Conservation (phyloP, 1,284 basidiomycete species). For the Caloboletus firmus region DNA sequence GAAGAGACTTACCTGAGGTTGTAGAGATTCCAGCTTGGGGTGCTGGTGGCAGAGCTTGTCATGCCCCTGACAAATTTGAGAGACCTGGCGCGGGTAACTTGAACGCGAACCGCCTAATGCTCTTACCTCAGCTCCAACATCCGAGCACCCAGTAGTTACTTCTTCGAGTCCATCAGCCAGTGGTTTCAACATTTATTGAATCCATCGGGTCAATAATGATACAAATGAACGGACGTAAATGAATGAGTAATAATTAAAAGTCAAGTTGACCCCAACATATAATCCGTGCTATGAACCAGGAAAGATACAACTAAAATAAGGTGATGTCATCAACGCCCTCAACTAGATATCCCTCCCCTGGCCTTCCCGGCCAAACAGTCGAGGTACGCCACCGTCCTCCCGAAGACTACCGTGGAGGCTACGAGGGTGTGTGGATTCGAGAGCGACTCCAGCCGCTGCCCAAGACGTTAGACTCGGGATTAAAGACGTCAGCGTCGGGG, state of each 20-base stretch:
- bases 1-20: not conserved
- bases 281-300: not conserved
- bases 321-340: not conserved
- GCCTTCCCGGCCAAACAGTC: slow-evolving; percentile 28
- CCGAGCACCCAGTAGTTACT: not conserved
- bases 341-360: slow-evolving; percentile 37
- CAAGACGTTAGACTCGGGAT: slow-evolving; percentile 40
- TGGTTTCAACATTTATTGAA: not conserved
- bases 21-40: not conserved
- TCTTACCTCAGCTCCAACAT: not conserved
- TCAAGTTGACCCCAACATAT: not conserved
- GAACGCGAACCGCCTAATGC: not conserved
- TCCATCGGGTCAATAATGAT: slow-evolving; percentile 15
- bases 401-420: slow-evolving; percentile 1
- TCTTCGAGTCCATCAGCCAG: not conserved
- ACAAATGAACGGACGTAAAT: slow-evolving; percentile 8
- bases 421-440: slow-evolving; percentile 16
- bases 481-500: slow-evolving; percentile 32
- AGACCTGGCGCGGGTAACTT: not conserved
- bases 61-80: too few species aligned
- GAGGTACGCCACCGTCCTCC: slow-evolving; percentile 25
- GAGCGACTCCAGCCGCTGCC: slow-evolving; percentile 26
- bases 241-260: slow-evolving; percentile 4
- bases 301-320: not conserved
- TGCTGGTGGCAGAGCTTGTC: too few species aligned